Percentiles rank a stretch among this genome's conserved stretches.
Evolutionary conservation across 2,329 filamentous ascomycete genomes (phyloP).

Genomic region (Claviceps capensis): DNA sequence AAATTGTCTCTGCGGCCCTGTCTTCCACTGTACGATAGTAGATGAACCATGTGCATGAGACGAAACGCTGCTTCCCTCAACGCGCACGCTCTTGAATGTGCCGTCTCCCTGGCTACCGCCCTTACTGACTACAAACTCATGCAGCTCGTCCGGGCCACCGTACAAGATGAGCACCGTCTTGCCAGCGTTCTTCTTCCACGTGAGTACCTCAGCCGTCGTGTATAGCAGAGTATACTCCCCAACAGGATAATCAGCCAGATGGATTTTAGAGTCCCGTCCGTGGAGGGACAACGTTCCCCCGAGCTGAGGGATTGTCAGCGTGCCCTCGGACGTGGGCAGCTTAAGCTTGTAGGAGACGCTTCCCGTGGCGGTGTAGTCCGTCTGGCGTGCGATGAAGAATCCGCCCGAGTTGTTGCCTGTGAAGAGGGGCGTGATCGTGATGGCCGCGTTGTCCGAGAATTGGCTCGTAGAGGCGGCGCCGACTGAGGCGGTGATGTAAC

Average conservation of each 20-base stretch:
- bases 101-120: constrained; percentile 10
- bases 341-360: constrained; percentile 50
- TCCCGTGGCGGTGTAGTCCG: constrained; percentile 44
- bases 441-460: constrained; percentile 34
- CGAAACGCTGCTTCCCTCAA: constrained; percentile 18
- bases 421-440: constrained; percentile 51
- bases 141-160: constrained; percentile 44
- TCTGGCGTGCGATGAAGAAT: constrained; percentile 57
- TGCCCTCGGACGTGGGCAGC: constrained; percentile 44
- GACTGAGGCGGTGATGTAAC: constrained; percentile 48
- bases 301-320: constrained; percentile 43
- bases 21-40: constrained; percentile 19
- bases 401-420: constrained; percentile 36
- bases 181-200: constrained; percentile 49
- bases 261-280: constrained; percentile 53
- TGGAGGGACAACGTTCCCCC: constrained; percentile 42
- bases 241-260: constrained; percentile 52
- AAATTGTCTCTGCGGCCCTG: constrained; percentile 15
- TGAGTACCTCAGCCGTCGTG: constrained; percentile 56
- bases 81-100: constrained; percentile 5
- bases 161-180: constrained; percentile 51
- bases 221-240: constrained; percentile 48
- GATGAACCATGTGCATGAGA: constrained; percentile 9
- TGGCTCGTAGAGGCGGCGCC: constrained; percentile 34
- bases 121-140: constrained; percentile 43